Percentiles rank a stretch among this genome's conserved stretches.
phyloP scores from a whole-genome alignment of 208 protist species.

The Trypanosoma lewisi region DNA sequence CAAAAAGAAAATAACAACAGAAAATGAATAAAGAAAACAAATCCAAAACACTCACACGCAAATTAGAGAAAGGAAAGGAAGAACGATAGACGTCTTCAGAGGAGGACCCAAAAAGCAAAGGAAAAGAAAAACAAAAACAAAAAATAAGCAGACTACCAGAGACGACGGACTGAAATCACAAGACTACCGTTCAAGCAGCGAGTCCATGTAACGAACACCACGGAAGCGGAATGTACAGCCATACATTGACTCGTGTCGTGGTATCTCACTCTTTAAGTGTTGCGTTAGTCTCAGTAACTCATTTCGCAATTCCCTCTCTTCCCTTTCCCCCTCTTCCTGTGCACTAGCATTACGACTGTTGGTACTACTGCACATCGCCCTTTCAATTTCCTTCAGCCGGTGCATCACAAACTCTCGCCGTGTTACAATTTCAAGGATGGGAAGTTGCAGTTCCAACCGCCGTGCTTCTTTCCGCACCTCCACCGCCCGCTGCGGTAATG shows the following conservation, averaged over 20 bases:
- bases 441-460: constrained; percentile 62
- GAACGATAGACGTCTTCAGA: not conserved
- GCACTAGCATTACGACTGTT: not conserved
- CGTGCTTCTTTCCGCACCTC: constrained; percentile 36
- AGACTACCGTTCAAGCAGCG: constrained; percentile 15
- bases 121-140: constrained; percentile 1
- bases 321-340: too few species aligned
- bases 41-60: not conserved
- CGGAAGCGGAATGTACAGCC: constrained; percentile 43
- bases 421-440: constrained; percentile 69
- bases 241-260: constrained; percentile 46
- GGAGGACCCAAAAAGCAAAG: not conserved
- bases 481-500: constrained; percentile 7
- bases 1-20: constrained; percentile 2
- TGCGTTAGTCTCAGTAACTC: constrained; percentile 52
- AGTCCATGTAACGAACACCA: constrained; percentile 48
- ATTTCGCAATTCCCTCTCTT: constrained; percentile 21
- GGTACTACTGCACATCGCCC: not conserved
- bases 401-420: constrained; percentile 66
- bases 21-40: constrained; percentile 6
- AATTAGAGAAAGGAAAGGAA: not conserved
- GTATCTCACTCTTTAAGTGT: constrained; percentile 46
- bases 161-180: not conserved
- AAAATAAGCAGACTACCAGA: not conserved
- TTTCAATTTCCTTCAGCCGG: constrained; percentile 29